Base-by-base conservation (phyloP, 495 filamentous ascomycete species). In the Pseudomonodictys pantanalensis region DNA sequence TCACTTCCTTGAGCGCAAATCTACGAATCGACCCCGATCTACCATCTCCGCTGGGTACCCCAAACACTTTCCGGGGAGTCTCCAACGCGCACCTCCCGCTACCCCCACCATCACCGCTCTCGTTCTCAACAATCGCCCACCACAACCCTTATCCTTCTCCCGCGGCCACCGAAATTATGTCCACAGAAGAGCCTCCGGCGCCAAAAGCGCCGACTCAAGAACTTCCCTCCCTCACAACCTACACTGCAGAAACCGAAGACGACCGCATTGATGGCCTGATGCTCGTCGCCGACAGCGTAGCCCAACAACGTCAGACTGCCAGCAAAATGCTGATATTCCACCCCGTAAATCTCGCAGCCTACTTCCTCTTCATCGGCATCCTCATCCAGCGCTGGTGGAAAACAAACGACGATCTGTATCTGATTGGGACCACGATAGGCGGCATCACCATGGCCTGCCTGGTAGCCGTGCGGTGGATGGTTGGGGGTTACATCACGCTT, bases 211-310 rank as follows among this genome's bases (percentile, higher is more conserved):
- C 43, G 32, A 23, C 45, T 22, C 30, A 46, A 24, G 58, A 38
- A 17, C 54, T 73, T 7, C 71, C 72, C 8, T 42, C 66, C 11
- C 63, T 73, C 10, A 52, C 18, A 12, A 69, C 68, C 25, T 71
- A 69, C 56, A 30, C 58, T 2, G 63, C 70, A 7, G 56, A 77
- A 5, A 56, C 69, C 18, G 72, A 73, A n/a, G 73, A 70, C 12
- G 78, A 81, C 62, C 82, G 83, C 18, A 86, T 90, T 58, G 86
- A 82, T 1, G 90, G 88, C 8, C 77, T 95, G 24, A 80, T 89
- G 72, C 76, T 92, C 15, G 81, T 89, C 52, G 81, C 82, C 52
- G 77, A 83, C 45, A 80, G 78, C 35, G 74, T 90, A 48, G 82
- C 83, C 12, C 83, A 89, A 62, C 84, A 87, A 62, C 80, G 83